Evolutionary conservation across 306 rosid species (phyloP).

Genomic region (Malus sieversii): DNA sequence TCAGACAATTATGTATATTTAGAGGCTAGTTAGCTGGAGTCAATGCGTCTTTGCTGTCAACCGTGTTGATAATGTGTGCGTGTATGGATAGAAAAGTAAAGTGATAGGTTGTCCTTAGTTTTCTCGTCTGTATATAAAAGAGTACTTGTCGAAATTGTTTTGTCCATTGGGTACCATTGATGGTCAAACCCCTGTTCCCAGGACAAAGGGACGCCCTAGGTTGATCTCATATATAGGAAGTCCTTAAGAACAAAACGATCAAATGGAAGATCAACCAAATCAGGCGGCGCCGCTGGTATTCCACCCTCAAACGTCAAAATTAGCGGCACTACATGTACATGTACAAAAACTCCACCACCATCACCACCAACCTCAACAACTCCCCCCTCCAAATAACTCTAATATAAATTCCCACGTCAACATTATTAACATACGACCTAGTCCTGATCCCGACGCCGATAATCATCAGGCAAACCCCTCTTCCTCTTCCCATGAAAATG

Average conservation of each 20-base stretch:
- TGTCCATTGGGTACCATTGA: conserved; percentile 5
- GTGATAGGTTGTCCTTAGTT: not conserved
- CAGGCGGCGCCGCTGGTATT: not conserved
- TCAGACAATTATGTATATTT: not conserved
- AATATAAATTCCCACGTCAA: not conserved
- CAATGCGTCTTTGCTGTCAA: not conserved
- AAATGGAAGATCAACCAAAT: not conserved
- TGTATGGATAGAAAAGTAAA: not conserved
- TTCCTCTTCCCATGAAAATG: not conserved
- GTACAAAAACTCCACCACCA: not conserved
- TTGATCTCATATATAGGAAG: conserved; percentile 6
- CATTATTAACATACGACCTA: not conserved
- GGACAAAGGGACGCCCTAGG: not conserved
- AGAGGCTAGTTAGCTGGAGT: not conserved
- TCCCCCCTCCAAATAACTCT: not conserved
- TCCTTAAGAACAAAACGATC: not conserved
- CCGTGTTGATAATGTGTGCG: not conserved
- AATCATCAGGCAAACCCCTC: conserved; percentile 2
- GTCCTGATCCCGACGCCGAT: not conserved
- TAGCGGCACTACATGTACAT: not conserved
- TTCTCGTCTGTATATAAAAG: conserved; percentile 3
- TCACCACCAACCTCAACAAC: not conserved
- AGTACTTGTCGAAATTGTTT: not conserved
- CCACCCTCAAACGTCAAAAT: not conserved
- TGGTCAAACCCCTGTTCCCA: conserved; percentile 5